A percentile compares a stretch with the other conserved stretches of the same genome.
These are phyloP conservation scores for Colletotrichum cordylinicola DNA, from an alignment of 2,329 filamentous ascomycete species.

Conservation along the genomic window DNA sequence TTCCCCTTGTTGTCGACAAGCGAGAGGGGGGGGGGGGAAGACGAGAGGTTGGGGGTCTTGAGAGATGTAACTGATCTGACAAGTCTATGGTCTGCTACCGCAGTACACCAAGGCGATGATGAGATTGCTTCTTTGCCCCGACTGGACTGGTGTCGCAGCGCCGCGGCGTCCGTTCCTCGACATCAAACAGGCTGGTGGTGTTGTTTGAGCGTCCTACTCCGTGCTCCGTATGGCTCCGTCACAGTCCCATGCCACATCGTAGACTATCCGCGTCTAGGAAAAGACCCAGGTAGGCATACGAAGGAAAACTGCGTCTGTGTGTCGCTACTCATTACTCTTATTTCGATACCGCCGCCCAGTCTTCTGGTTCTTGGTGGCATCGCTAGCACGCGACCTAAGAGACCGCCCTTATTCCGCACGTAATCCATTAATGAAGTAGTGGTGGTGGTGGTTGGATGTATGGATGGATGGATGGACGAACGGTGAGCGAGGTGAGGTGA, in stretches of 20 bases:
- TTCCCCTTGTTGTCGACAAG: too few relatives aligned
- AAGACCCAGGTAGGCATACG: neutral
- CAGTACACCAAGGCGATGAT: neutral
- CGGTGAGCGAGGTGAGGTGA: neutral
- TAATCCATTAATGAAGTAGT: neutral
- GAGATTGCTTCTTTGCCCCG: neutral
- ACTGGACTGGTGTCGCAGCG: neutral
- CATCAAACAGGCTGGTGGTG: neutral
- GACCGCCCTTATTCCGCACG: neutral
- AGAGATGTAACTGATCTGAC: neutral
- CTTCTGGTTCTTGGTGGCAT: neutral
- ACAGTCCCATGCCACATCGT: neutral
- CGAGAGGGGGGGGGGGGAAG: neutral
- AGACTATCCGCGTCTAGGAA: neutral
- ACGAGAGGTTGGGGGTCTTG: neutral
- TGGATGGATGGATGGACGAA: neutral
- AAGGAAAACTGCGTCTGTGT: neutral
- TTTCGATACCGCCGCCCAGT: neutral
- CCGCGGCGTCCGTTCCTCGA: neutral
- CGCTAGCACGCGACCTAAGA: neutral
- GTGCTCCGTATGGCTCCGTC: neutral
- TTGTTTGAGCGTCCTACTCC: neutral
- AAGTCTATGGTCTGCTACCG: neutral
- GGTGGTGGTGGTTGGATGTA: neutral
- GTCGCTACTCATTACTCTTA: neutral